These are phyloP conservation scores for Zygosaccharomyces pseudorouxii DNA, from an alignment of 805 yeast genomes.

Conservation along the genomic window DNA sequence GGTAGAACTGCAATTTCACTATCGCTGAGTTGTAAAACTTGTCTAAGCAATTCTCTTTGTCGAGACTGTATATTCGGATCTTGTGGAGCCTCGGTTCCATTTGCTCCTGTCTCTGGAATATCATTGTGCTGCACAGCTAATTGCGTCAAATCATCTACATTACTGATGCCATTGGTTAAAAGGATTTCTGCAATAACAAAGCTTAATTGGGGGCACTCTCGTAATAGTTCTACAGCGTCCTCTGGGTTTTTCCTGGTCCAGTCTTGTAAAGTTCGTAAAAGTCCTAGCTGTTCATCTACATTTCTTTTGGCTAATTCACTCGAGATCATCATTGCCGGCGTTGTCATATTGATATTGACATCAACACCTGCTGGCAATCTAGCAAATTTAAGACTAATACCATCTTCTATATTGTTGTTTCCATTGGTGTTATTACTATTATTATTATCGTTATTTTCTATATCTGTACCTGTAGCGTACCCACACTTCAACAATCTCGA, in stretches of 20 bases:
- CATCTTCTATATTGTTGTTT: slow-evolving; percentile 11
- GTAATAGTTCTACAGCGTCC: slow-evolving; percentile 54
- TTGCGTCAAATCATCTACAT: slow-evolving; percentile 34
- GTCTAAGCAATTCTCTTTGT: slow-evolving; percentile 45
- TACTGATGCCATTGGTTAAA: slow-evolving; percentile 36
- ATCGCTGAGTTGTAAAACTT: slow-evolving; percentile 49
- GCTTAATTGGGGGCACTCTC: slow-evolving; percentile 72
- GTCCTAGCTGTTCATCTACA: slow-evolving; percentile 25
- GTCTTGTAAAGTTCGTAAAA: slow-evolving; percentile 39
- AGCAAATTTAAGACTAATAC: slow-evolving; percentile 33
- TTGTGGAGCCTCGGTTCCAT: slow-evolving; percentile 22
- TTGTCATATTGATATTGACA: slow-evolving; percentile 37
- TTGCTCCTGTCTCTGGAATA: slow-evolving; percentile 21
- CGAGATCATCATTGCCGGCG: slow-evolving; percentile 38
- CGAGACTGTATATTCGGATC: slow-evolving; percentile 33
- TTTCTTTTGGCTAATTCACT: slow-evolving; percentile 28
- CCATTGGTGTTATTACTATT: slow-evolving; percentile 9
- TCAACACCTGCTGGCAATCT: slow-evolving; percentile 54
- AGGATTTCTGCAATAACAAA: slow-evolving; percentile 78
- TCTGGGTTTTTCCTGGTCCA: slow-evolving; percentile 56
- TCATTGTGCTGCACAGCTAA: slow-evolving; percentile 30
- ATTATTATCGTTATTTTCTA: slow-evolving; percentile 16
- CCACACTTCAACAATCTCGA: slow-evolving; percentile 69
- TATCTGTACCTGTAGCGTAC: slow-evolving; percentile 52
- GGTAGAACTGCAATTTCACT: slow-evolving; percentile 48